Conservation (phyloP, 257 asterid genomes). For the Echium plantagineum region DNA sequence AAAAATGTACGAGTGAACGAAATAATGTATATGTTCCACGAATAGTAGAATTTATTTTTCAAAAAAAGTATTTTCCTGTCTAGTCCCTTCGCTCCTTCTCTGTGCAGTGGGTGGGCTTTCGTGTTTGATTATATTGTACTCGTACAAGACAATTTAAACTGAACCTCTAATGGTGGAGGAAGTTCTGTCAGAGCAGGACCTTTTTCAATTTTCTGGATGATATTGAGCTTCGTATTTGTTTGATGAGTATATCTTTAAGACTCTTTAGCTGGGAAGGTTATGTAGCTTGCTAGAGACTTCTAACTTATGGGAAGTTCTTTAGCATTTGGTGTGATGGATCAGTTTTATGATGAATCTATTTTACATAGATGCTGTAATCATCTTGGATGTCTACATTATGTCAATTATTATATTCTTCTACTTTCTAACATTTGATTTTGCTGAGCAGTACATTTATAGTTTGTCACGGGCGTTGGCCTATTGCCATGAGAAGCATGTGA, state of each 20-base stretch:
- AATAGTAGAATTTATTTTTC: too few relatives aligned
- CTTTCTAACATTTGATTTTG: not conserved
- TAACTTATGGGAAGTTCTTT: not conserved
- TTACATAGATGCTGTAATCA: not conserved
- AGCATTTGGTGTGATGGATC: too few relatives aligned
- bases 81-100: too few relatives aligned
- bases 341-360: too few relatives aligned
- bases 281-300: not conserved
- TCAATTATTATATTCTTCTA: not conserved
- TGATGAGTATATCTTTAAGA: too few relatives aligned
- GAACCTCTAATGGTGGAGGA: not conserved
- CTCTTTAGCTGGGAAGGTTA: not conserved
- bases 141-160: not conserved
- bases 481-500: conserved; percentile 86
- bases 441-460: conserved; percentile 58
- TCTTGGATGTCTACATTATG: not conserved
- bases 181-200: not conserved
- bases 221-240: not conserved
- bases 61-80: too few relatives aligned
- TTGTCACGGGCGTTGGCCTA: conserved; percentile 79
- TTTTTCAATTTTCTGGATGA: not conserved
- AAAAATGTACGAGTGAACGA: too few relatives aligned
- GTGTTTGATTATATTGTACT: not conserved
- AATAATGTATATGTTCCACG: too few relatives aligned
- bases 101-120: not conserved